phyloP scores from a whole-genome alignment of 2,329 filamentous ascomycete genomes.

The Monilinia vaccinii-corymbosi region DNA sequence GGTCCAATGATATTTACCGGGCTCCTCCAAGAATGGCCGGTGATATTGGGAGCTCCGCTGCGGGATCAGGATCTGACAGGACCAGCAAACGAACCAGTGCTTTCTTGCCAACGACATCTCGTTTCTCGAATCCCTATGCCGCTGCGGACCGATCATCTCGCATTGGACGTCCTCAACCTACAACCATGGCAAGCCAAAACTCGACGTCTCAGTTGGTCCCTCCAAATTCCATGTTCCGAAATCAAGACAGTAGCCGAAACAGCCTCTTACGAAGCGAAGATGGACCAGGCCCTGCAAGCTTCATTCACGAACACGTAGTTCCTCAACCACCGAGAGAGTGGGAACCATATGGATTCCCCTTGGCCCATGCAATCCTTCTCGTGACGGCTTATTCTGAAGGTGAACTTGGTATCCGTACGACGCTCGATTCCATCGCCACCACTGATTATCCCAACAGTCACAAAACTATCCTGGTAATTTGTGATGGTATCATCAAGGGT shows the following conservation, averaged over 20 bases:
- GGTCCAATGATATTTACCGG: slow-evolving; percentile 95
- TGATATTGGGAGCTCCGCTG: slow-evolving; percentile 58
- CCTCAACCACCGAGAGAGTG: slow-evolving; percentile 94
- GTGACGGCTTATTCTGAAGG: slow-evolving; percentile 98
- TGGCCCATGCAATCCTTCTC: slow-evolving; percentile 87
- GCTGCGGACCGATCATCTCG: slow-evolving; percentile 51
- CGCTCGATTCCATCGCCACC: slow-evolving; percentile 89
- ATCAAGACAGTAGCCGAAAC: slow-evolving; percentile 51
- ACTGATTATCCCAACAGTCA: slow-evolving; percentile 99
- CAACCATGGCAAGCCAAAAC: slow-evolving; percentile 88
- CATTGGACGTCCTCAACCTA: slow-evolving; percentile 49
- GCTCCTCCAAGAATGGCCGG: slow-evolving; percentile 74
- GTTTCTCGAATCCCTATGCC: slow-evolving; percentile 83
- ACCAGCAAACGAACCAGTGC: slow-evolving; percentile 70
- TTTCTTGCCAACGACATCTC: slow-evolving; percentile 86
- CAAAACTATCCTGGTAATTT: slow-evolving; percentile 92
- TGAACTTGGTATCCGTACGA: slow-evolving; percentile 83
- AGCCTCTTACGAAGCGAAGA: slow-evolving; percentile 62
- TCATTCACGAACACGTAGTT: slow-evolving; percentile 91
- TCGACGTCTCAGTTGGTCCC: slow-evolving; percentile 64
- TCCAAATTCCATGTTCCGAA: slow-evolving; percentile 62
- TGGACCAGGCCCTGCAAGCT: slow-evolving; percentile 76
- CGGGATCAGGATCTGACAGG: slow-evolving; percentile 59
- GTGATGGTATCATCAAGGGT: slow-evolving; percentile 96
- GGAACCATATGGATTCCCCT: slow-evolving; percentile 92